Base-by-base conservation (phyloP, 441 rosid genomes). In the Pelargonium fulgidum region DNA sequence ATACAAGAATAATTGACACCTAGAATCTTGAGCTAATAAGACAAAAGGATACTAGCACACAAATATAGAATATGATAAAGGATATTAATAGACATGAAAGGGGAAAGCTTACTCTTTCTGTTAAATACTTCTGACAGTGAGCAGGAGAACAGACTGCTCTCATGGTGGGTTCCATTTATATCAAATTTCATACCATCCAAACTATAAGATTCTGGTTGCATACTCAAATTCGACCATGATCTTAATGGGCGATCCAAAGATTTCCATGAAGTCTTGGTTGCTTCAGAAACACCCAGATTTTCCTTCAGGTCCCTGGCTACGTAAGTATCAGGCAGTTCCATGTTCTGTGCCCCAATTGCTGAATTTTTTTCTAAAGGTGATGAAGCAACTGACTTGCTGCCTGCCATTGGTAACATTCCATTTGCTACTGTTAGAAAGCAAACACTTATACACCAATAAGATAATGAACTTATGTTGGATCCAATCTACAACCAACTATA, bases 111-210 rank as follows among this genome's bases (percentile, higher is more conserved):
- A 87, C 92, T 45, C 72, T 82, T 72, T 68, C 81, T 75, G 71
- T 76, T 86, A 69, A 86, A 84, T 14, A 88, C 72, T 48, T 86
- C 93, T 29, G 93, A 86, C 62, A 88, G 73, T 4, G 93, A 88
- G 80, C 90, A 86, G 54, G 93, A 88, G 75, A 86, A 88, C 47
- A 88, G 84, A 76, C 92, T 85, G 81, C 85, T 87, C 73, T 87
- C 92, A 79, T 80, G 80, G 76, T 84, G 85, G 68, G 78, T 65
- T 70, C 79, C 81, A 68, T 52, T 80, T 16, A 63, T 4, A 44
- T 67, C 62, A 58, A 66, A 71, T 47, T 66, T 65, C 67, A 71
- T 81, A 67, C 77, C 80, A 74, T 75, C 76, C 69, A 79, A 69
- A 36, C 68, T 77, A 70, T 24, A 54, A 11, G 77, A 71, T 7